Evolutionary conservation across 2,329 filamentous ascomycete species (phyloP).

Genomic region (Ramularia collo-cygni): DNA sequence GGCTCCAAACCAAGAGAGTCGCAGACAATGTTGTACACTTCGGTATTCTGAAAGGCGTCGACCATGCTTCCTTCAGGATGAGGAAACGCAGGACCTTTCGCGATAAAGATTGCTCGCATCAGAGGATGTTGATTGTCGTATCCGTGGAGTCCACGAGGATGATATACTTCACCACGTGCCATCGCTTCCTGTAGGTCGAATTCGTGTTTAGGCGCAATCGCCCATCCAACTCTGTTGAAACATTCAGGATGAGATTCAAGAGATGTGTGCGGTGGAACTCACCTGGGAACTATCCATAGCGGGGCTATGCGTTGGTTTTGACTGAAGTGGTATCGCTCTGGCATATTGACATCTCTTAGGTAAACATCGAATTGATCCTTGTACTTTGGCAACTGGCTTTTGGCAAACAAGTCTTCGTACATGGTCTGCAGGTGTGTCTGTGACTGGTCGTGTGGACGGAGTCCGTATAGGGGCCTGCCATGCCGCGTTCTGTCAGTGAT

Average conservation of each 20-base stretch:
- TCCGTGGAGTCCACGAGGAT: slow-evolving; percentile 80
- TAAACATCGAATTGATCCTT: slow-evolving; percentile 79
- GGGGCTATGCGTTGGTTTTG: slow-evolving; percentile 86
- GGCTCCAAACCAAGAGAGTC: slow-evolving; percentile 73
- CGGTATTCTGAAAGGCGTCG: slow-evolving; percentile 78
- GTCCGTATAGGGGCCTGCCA: slow-evolving; percentile 63
- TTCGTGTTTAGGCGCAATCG: slow-evolving; percentile 72
- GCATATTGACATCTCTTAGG: slow-evolving; percentile 80
- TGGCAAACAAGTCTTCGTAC: slow-evolving; percentile 50
- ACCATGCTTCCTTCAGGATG: slow-evolving; percentile 75
- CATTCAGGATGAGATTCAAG: too few species aligned
- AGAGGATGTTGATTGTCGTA: slow-evolving; percentile 93
- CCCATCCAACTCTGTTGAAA: slow-evolving; percentile 91
- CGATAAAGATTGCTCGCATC: slow-evolving; percentile 94
- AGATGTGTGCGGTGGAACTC: too few species aligned
- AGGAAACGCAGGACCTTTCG: slow-evolving; percentile 84
- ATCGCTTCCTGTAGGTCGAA: slow-evolving; percentile 66
- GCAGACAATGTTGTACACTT: slow-evolving; percentile 92
- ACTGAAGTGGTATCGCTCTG: slow-evolving; percentile 82
- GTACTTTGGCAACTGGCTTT: slow-evolving; percentile 50
- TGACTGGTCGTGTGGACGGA: slow-evolving; percentile 66
- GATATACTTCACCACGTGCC: slow-evolving; percentile 60
- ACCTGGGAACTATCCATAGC: slow-evolving; percentile 88
- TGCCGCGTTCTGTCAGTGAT: too few species aligned
- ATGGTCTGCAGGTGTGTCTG: slow-evolving; percentile 55